These are phyloP conservation scores for Nakazawaea anatomiae DNA, from an alignment of 805 yeast species.

Conservation along the genomic window DNA sequence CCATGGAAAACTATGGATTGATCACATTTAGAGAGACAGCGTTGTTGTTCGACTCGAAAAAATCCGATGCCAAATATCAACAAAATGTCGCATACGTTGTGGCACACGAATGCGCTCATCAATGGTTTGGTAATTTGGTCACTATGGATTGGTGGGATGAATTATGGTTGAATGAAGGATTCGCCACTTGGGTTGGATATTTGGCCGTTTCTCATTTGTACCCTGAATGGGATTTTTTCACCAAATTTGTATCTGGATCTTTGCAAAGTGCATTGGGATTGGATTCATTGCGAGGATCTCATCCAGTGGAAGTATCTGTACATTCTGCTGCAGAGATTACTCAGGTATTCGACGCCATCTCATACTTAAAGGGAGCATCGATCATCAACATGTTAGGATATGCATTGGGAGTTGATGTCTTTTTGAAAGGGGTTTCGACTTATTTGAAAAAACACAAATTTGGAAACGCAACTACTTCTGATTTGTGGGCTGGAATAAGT, in stretches of 20 bases:
- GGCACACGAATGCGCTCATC: slow-evolving; percentile 84
- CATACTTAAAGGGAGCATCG: slow-evolving; percentile 78
- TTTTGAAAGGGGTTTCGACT: slow-evolving; percentile 65
- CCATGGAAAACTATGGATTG: slow-evolving; percentile 91
- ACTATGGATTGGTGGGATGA: slow-evolving; percentile 96
- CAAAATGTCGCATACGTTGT: slow-evolving; percentile 78
- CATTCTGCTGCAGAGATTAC: slow-evolving; percentile 71
- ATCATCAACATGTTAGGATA: slow-evolving; percentile 71
- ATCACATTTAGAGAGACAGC: slow-evolving; percentile 62
- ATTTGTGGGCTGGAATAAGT: slow-evolving; percentile 64
- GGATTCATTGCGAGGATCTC: slow-evolving; percentile 59
- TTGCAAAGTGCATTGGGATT: slow-evolving; percentile 45
- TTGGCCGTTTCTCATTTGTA: slow-evolving; percentile 60
- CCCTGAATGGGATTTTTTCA: slow-evolving; percentile 80
- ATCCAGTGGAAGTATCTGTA: slow-evolving; percentile 82
- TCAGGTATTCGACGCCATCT: slow-evolving; percentile 77
- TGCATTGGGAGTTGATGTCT: slow-evolving; percentile 61
- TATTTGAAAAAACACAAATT: slow-evolving; percentile 60
- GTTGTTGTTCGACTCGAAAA: slow-evolving; percentile 40
- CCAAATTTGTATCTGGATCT: slow-evolving; percentile 44
- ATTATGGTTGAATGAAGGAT: slow-evolving; percentile 85
- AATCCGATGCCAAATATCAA: slow-evolving; percentile 45
- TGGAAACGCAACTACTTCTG: slow-evolving; percentile 68
- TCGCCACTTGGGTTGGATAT: slow-evolving; percentile 84
- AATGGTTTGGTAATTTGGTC: slow-evolving; percentile 86